Base-by-base conservation (phyloP, 345 rosid genomes). In the Populus alba region DNA sequence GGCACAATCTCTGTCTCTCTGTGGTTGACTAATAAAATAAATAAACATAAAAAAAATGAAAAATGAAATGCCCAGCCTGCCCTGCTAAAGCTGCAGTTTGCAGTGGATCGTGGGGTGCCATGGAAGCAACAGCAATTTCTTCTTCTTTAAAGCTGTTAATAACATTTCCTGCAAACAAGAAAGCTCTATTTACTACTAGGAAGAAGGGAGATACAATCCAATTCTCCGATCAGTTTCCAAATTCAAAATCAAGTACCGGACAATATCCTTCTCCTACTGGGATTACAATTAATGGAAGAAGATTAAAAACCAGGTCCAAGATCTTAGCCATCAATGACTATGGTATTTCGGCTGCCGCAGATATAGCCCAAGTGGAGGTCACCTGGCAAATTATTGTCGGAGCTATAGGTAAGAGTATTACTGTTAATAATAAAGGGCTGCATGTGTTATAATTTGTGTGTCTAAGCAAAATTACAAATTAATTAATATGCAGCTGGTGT, bases 361-460 rank as follows among this genome's bases (percentile, higher is more conserved):
- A 85, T 72, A 81, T 90, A 2, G 83, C 76, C 65, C 86, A 55
- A 66, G 87, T 80, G 1, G 91, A 85, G 68, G 77, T 91, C 77
- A 89, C 92, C 9, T 94, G 98, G 97, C 94, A 92, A 78, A 90
- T 91, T 27, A 79, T 85, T 23, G 92, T 87, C 6, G 98, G 98
- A 78, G 79, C 97, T 63, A 59, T 89, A 77, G 98, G 97, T 91
- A 31, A 70, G 41, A 41, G 1, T 13, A 5, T 29, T 1, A 0
- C 25, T 9, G 17, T 0, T n/a, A 12, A 51, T 16, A 43, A 20
- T 13, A 17, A 29, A n/a, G 5, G 27, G 5, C n/a, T 47, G 3
- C 38, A 22, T 8, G 49, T 23, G 9, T 59, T 63, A n/a, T 29
- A 5, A 13, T 29, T 4, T 7, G 13, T 41, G 45, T 41, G 45